Evolutionary conservation across 1,139 yeast genomes (phyloP).

Genomic region (Protomyces arabidopsidicola): DNA sequence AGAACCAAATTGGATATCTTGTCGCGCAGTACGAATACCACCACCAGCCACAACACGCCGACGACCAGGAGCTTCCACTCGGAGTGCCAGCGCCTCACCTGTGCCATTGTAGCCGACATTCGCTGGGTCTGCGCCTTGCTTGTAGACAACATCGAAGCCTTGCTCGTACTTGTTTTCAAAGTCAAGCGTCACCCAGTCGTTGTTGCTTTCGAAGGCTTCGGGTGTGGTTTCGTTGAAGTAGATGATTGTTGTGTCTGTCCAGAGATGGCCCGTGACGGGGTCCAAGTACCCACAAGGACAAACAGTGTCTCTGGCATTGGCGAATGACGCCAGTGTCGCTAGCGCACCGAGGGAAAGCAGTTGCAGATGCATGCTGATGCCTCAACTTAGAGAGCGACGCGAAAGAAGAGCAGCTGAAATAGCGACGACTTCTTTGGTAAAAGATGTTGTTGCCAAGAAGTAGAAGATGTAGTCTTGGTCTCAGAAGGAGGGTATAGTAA

Average conservation of each 20-base stretch:
- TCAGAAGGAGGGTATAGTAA: too few species aligned
- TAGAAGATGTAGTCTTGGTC: too few species aligned
- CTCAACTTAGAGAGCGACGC: background rate
- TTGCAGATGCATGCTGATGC: background rate
- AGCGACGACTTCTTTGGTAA: too few species aligned
- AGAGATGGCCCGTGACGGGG: constrained; percentile 15
- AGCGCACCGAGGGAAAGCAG: background rate
- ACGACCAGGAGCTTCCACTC: constrained; percentile 6
- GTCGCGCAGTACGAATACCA: constrained; percentile 23
- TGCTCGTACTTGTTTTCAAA: constrained; percentile 9
- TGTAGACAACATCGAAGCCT: constrained; percentile 10
- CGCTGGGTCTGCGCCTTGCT: constrained; percentile 7
- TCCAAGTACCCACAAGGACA: constrained; percentile 25
- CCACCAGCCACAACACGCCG: constrained; percentile 18
- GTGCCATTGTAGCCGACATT: constrained; percentile 11
- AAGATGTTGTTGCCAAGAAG: too few species aligned
- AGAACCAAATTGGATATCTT: constrained; percentile 22
- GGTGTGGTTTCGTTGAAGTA: constrained; percentile 25
- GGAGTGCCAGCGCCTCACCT: constrained; percentile 8
- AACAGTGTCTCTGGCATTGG: constrained; percentile 7
- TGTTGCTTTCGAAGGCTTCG: background rate
- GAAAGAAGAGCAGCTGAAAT: too few species aligned
- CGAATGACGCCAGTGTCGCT: background rate
- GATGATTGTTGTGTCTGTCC: constrained; percentile 23
- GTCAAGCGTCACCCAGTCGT: constrained; percentile 8